Evolutionary conservation across 768 basidiomycete genomes (phyloP), one percentile per base, ranked within the genome.

Genomic region (Tephrocybe sp.): DNA sequence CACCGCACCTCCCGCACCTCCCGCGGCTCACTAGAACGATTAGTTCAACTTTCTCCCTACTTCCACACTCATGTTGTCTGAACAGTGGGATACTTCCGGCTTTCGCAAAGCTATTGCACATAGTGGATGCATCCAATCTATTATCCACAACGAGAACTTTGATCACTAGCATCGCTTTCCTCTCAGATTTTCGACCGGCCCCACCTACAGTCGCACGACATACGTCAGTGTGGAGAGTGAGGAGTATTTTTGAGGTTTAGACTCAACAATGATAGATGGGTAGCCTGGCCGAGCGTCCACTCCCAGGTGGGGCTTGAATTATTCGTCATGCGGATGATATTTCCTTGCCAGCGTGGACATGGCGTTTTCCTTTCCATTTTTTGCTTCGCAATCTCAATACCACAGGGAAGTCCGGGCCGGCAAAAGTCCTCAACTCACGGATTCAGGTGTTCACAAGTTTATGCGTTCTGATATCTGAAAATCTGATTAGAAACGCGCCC

Each of bases 401-500:
- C 16, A 16, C 23, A 31, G 26, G 42, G 14, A 20, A 31, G 12
- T 23, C 17, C 51, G 51, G 51, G 39, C 51, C 51, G 51, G 33
- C 22, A 32, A 39, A n/a, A 38, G 12, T 48, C 13, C 40, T 30
- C 22, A 36, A 40, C 26, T 19, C 31, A 34, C 26, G 26, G 26
- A 41, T 23, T 23, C 34, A 12, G 39, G 32, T 20, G 19, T 26
- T 26, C 26, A 26, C 7, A 26, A 26, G 38, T 30, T 26, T 19
- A 26, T 23, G n/a, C 30, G 23, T 43, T 50, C 48, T 54, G 53
- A 49, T 49, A 26, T 41, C 38, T 49, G 52, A 54, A 49, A 45
- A 26, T 41, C 38, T 49, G 52, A 54, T 54, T 48, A 45, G 42
- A 49, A n/a, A 26, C 23, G 36, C 46, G 11, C 34, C 35, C 35